Base-by-base conservation (phyloP, 495 filamentous ascomycete species). In the Aspergillus asperescens region DNA sequence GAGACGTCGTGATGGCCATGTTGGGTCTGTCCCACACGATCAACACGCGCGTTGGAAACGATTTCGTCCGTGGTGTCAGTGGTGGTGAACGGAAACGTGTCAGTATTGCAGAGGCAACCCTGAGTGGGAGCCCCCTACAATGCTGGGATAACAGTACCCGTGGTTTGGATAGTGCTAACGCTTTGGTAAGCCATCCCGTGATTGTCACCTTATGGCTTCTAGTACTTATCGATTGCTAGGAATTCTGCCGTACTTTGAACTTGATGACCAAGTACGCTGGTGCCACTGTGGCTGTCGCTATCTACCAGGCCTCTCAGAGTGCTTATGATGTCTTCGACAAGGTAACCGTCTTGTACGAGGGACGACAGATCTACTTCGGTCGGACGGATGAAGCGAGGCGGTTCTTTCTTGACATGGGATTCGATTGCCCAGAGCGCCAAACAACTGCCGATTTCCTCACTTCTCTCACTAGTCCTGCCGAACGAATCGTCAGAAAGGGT, bases 71-170 rank as follows among this genome's bases (percentile, higher is more conserved):
- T 25, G 90, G 90, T 64, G 81, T 95, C 20, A 87, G 82, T 24
- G 90, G 90, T 56, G 90, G 90, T 52, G 48, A 51, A 13, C 37
- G 37, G 12, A 94, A 93, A 73, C 84, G 69, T 60, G 69, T 75
- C 29, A 87, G 62, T 66, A 77, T 77, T 45, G 75, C 73, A 13
- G 72, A 82, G 57, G 75, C 75, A 24, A 83, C 90, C 65, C 77
- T 89, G 19, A 87, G 84, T 31, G 86, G 85, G 47, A 85, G 83
- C 43, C 83, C 82, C 47, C 69, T 95, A 8, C 78, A 84, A 50
- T 88, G 82, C 24, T 94, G 89, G 87, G 90, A 95, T 66, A 94
- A 95, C 74, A 85, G 81, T 57, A 93, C 89, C 6, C 82, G 90
- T 61, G 90, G 90, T 45, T 73, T 95, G 41, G 90, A 95, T 61